Conservation (phyloP, 2,329 filamentous ascomycete genomes). For the Septoria petroselini region DNA sequence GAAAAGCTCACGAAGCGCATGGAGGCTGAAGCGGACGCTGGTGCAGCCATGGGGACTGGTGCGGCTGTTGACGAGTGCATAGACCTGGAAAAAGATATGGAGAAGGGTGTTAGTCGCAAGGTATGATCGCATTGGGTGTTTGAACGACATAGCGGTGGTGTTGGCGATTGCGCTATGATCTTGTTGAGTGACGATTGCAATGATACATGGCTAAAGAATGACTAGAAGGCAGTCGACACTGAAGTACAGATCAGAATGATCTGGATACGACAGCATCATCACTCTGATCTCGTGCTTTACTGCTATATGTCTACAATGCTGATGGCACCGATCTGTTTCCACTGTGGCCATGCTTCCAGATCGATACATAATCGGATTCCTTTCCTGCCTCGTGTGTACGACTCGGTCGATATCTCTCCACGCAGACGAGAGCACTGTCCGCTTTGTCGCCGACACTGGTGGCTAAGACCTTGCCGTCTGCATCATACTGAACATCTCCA, state of each 20-base stretch:
- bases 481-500: conserved; percentile 61
- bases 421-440: conserved; percentile 42
- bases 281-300: too few relatives aligned
- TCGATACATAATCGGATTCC: conserved; percentile 49
- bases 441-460: conserved; percentile 43
- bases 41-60: conserved; percentile 43
- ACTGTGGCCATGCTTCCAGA: conserved; percentile 44
- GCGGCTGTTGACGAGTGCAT: conserved; percentile 37
- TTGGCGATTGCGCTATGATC: too few relatives aligned
- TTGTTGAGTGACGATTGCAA: too few relatives aligned
- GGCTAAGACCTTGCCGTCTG: conserved; percentile 49
- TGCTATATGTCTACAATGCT: too few relatives aligned
- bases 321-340: too few relatives aligned
- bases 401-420: conserved; percentile 56
- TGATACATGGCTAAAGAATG: too few relatives aligned
- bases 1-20: conserved; percentile 31
- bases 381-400: conserved; percentile 57
- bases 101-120: conserved; percentile 18
- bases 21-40: conserved; percentile 33
- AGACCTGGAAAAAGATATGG: conserved; percentile 30
- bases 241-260: too few relatives aligned
- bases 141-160: conserved; percentile 4
- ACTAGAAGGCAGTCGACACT: too few relatives aligned
- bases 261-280: too few relatives aligned
- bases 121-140: too few relatives aligned